Base-by-base conservation (phyloP, 495 filamentous ascomycete genomes). In the Lentithecium fluviatile region DNA sequence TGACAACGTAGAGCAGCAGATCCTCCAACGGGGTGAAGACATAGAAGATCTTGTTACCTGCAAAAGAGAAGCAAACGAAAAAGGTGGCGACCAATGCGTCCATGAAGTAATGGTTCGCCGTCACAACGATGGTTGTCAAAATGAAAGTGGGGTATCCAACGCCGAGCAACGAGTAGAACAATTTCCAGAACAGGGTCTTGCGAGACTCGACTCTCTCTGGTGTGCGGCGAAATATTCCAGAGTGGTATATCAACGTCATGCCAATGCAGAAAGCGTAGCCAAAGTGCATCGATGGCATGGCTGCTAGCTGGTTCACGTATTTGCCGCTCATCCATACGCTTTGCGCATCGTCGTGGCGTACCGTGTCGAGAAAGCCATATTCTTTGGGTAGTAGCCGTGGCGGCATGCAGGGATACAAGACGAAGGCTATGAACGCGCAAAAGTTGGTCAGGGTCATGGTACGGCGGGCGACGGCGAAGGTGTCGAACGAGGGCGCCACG, bases 101-200 rank as follows among this genome's bases (percentile, higher is more conserved):
- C 36, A 87, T 73, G 71, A 80, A 83, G 64, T 84, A 87, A 69
- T 86, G 85, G 60, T 88, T 87, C 12, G 85, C 84, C 6, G 84
- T 88, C 10, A 82, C 82, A 15, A 88, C 75, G 48, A 87, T 86
- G 12, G 83, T 81, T 48, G 77, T 75, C 15, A 88, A 76, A 36
- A 88, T 81, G 40, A 83, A 75, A 7, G 73, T 47, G 3, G 85
- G 83, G 66, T 88, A 88, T 8, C 73, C 67, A 21, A 85, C 64
- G 2, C 78, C 83, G 15, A 84, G 65, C 3, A 75, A 40, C 21
- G 77, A 55, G 56, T 80, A 83, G 53, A 79, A 72, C 1, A 72
- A 52, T 32, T 76, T 74, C 62, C 76, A 74, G 17, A 73, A 26
- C n/a, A 47, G 54, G 1, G 70, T 71, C 62, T 79, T 81, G 6